Conservation (phyloP, 2,329 filamentous ascomycete genomes). For the Cladosporium cucumerinum region DNA sequence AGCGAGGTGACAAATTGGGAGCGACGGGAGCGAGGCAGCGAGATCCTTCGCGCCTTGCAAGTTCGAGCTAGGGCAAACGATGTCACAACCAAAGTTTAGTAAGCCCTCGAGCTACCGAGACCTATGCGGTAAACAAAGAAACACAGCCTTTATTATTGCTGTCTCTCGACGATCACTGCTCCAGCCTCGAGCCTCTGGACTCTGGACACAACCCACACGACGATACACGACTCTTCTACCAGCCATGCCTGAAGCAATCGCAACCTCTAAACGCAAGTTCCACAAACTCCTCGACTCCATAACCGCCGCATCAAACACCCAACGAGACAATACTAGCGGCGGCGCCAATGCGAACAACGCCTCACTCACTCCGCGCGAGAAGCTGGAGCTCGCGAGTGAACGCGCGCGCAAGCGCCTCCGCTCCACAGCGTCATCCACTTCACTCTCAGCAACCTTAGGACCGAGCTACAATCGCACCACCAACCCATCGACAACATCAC, state of each 20-base stretch:
- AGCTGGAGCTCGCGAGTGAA: constrained; percentile 23
- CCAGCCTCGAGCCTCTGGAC: background rate
- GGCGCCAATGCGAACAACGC: constrained; percentile 30
- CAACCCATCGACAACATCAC: constrained; percentile 15
- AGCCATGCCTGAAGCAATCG: constrained; percentile 53
- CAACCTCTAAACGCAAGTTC: constrained; percentile 80
- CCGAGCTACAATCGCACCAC: constrained; percentile 17
- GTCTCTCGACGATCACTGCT: background rate
- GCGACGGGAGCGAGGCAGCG: too few relatives aligned
- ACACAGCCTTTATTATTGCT: background rate
- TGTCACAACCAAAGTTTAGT: background rate
- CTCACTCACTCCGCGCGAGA: constrained; percentile 30
- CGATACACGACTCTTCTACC: background rate
- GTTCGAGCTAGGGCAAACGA: background rate
- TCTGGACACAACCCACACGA: background rate
- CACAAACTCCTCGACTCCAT: constrained; percentile 67
- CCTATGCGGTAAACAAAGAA: background rate
- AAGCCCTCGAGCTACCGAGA: background rate
- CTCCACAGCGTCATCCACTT: constrained; percentile 29
- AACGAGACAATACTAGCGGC: constrained; percentile 36
- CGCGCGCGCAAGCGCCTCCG: constrained; percentile 33
- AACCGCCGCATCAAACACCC: constrained; percentile 43
- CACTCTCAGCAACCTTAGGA: constrained; percentile 17
- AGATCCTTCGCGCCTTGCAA: background rate
- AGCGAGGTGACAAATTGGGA: background rate